Evolutionary conservation across 2,329 filamentous ascomycete species (phyloP).

Genomic region (Nemania diffusa): DNA sequence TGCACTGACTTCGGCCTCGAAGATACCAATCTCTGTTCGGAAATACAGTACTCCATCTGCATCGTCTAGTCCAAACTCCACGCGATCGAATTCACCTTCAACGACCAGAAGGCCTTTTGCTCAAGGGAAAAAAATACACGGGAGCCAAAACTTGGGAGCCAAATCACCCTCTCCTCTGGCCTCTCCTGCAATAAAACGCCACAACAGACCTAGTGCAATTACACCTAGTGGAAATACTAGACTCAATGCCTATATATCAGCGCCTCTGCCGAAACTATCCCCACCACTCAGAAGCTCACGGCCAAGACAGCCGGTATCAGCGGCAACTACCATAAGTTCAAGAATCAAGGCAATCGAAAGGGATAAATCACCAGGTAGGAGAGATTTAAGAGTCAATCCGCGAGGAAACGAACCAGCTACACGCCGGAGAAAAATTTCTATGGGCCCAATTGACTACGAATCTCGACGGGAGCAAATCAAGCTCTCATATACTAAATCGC

Average conservation of each 20-base stretch:
- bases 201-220: slow-evolving; percentile 54
- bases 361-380: slow-evolving; percentile 56
- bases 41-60: slow-evolving; percentile 58
- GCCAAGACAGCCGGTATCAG: slow-evolving; percentile 81
- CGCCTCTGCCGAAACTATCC: slow-evolving; percentile 76
- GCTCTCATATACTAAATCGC: slow-evolving; percentile 85
- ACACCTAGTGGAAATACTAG: slow-evolving; percentile 65
- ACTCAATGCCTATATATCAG: slow-evolving; percentile 78
- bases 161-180: slow-evolving; percentile 57
- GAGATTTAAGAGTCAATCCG: slow-evolving; percentile 48
- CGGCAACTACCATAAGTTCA: slow-evolving; percentile 76
- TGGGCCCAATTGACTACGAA: slow-evolving; percentile 86
- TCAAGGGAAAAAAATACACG: slow-evolving; percentile 55
- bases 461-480: slow-evolving; percentile 84
- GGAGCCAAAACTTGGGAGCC: slow-evolving; percentile 48
- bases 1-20: slow-evolving; percentile 52
- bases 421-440: slow-evolving; percentile 64
- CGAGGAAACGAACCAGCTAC: slow-evolving; percentile 53
- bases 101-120: slow-evolving; percentile 56
- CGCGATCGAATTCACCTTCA: slow-evolving; percentile 67
- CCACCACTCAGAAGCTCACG: slow-evolving; percentile 83
- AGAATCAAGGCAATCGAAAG: slow-evolving; percentile 72
- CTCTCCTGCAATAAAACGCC: slow-evolving; percentile 51
- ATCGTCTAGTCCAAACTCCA: slow-evolving; percentile 62
- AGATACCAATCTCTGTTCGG: slow-evolving; percentile 59